A percentile compares a stretch with the other conserved stretches of the same genome.
phyloP scores from a whole-genome alignment of 1,284 basidiomycete genomes.

The Pholiota adiposa region DNA sequence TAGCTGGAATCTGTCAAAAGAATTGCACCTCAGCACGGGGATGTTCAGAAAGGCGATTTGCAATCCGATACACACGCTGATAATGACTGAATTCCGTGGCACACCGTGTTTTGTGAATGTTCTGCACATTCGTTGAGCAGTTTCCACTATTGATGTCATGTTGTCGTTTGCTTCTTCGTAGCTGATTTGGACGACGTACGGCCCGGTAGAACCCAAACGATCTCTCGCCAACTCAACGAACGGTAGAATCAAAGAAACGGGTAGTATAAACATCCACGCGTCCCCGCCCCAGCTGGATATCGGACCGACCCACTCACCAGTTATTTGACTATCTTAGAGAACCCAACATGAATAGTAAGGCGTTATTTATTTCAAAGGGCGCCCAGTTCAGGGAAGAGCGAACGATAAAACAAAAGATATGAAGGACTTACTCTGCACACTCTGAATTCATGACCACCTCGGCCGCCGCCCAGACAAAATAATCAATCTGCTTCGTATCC shows the following conservation, averaged over 20 bases:
- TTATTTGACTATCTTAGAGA: conserved; percentile 22
- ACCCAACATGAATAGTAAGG: conserved; percentile 6
- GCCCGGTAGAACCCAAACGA: conserved; percentile 44
- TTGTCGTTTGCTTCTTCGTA: conserved; percentile 42
- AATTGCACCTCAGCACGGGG: background rate
- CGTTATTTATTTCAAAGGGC: conserved; percentile 4
- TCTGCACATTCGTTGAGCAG: conserved; percentile 43
- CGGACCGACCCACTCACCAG: conserved; percentile 27
- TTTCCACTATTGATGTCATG: conserved; percentile 40
- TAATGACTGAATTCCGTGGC: conserved; percentile 42
- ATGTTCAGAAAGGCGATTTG: conserved; percentile 3
- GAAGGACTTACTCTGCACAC: background rate
- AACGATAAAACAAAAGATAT: background rate
- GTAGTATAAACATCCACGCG: background rate
- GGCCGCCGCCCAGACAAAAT: conserved; percentile 49
- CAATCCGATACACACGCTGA: conserved; percentile 47
- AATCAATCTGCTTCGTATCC: conserved; percentile 21
- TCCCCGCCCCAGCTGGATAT: background rate
- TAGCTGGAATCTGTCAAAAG: conserved; percentile 56
- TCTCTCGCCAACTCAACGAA: conserved; percentile 55
- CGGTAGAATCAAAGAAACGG: conserved; percentile 33
- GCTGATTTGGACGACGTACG: conserved; percentile 58
- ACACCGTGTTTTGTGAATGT: conserved; percentile 47
- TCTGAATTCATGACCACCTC: conserved; percentile 37
- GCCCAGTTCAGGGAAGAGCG: background rate